Conservation (phyloP, 2,329 filamentous ascomycete species). For the Xylaria sp. region DNA sequence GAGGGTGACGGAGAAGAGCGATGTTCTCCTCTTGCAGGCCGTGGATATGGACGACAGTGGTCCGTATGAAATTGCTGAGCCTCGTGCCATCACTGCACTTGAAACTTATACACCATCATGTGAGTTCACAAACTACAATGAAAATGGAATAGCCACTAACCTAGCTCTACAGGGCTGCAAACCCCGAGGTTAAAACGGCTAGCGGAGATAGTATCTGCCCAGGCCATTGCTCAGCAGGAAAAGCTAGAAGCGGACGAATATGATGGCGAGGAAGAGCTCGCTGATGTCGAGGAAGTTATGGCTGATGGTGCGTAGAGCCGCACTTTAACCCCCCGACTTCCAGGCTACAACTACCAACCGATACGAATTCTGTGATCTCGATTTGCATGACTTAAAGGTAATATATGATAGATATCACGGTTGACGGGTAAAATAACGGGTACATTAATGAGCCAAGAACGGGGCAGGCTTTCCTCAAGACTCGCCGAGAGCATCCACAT, state of each 20-base stretch:
- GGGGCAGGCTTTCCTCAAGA: constrained; percentile 20
- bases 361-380: constrained; percentile 38
- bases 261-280: constrained; percentile 57
- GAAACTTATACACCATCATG: constrained; percentile 99
- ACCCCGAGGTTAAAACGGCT: constrained; percentile 93
- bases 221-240: constrained; percentile 95
- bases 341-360: constrained; percentile 36
- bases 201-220: constrained; percentile 97
- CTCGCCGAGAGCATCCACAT: constrained; percentile 19
- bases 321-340: constrained; percentile 37
- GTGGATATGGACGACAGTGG: constrained; percentile 99
- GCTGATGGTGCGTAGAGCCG: constrained; percentile 50
- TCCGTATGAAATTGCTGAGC: constrained; percentile 98
- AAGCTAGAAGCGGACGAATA: constrained; percentile 67
- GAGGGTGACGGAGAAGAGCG: constrained; percentile 96
- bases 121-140: constrained; percentile 59
- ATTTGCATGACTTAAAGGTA: constrained; percentile 33
- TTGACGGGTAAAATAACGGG: constrained; percentile 27
- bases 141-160: constrained; percentile 43
- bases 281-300: constrained; percentile 51
- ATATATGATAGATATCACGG: constrained; percentile 40
- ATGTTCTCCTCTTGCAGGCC: constrained; percentile 89
- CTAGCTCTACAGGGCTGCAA: constrained; percentile 77
- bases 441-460: constrained; percentile 33
- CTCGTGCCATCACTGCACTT: constrained; percentile 91